phyloP scores from a whole-genome alignment of 108 stramenopile species.

The Nitzschia sp. region DNA sequence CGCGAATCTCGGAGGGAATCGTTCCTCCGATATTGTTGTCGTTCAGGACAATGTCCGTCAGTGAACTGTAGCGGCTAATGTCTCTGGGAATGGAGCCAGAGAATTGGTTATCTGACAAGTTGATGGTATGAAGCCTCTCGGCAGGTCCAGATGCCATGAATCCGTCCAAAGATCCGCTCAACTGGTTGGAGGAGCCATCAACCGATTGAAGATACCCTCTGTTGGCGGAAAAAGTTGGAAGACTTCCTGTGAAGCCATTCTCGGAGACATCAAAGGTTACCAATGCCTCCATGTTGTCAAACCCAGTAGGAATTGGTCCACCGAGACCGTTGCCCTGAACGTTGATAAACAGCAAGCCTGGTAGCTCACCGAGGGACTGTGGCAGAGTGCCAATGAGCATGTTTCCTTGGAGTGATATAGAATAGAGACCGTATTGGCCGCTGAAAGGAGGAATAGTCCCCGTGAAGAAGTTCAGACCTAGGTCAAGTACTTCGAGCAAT shows the following conservation, averaged over 20 bases:
- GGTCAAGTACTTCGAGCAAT: constrained; percentile 52
- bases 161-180: constrained; percentile 14
- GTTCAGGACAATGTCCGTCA: constrained; percentile 34
- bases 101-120: constrained; percentile 20
- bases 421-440: constrained; percentile 45
- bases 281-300: constrained; percentile 24
- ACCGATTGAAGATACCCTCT: constrained; percentile 21
- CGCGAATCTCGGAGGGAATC: constrained; percentile 39
- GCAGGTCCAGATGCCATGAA: constrained; percentile 16
- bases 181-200: constrained; percentile 21
- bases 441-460: constrained; percentile 53
- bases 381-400: constrained; percentile 30
- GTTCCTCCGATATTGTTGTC: constrained; percentile 34
- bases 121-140: constrained; percentile 10
- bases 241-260: constrained; percentile 41
- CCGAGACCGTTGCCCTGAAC: constrained; percentile 28
- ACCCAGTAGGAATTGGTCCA: constrained; percentile 39
- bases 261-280: constrained; percentile 49
- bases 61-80: constrained; percentile 22
- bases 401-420: constrained; percentile 31
- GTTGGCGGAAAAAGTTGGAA: constrained; percentile 30
- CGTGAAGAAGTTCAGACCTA: constrained; percentile 51
- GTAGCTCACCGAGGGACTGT: constrained; percentile 16
- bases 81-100: constrained; percentile 37
- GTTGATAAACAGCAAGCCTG: constrained; percentile 23